Base-by-base conservation (phyloP, 2,329 filamentous ascomycete genomes). In the Malbranchea zuffiana region DNA sequence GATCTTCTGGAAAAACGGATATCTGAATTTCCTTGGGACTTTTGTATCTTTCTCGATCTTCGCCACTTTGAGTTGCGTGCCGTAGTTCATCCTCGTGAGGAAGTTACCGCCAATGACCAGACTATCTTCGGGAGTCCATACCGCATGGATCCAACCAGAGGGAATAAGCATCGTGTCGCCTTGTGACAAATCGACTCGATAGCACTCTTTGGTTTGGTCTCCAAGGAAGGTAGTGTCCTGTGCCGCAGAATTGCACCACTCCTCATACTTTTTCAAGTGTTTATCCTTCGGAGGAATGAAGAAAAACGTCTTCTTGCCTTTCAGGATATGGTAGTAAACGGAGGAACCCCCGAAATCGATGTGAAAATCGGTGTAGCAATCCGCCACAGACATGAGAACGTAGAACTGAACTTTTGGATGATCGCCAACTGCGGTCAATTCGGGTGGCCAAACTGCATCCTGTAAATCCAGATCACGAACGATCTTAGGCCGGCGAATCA, bases 91-190 rank as follows among this genome's bases (percentile, higher is more conserved):
- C 38, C 71, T 62, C 4, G 75, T 80, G 29, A 81, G 60, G 48
- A 80, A 81, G 49, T 81, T 81, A 35, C 77, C 77, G n/a, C 77
- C 77, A 43, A 81, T 78, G 18, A 81, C 77, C 32, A 81, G 58
- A 48, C 76, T 80, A 49, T 80, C 75, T 47, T 75, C 71, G 0
- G 77, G 77, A 6, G 77, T 81, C 74, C 78, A 80, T 5, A 81
- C 77, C 16, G 77, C 76, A 50, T 81, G 77, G 35, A 81, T 81
- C 77, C 77, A 81, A 13, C 77, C 77, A 21, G 77, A 78, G 3
- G 77, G 77, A 44, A 81, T 81, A 28, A 81, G 61, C 71, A 80
- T 80, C 3, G 77, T 81, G 50, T 81, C 77, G 21, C 77, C 77
- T 44, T 74, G 73, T 33, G 67, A 69, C 3, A 81, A 64, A 51